phyloP scores from a whole-genome alignment of 306 rosid genomes.

The Ceratonia siliqua region DNA sequence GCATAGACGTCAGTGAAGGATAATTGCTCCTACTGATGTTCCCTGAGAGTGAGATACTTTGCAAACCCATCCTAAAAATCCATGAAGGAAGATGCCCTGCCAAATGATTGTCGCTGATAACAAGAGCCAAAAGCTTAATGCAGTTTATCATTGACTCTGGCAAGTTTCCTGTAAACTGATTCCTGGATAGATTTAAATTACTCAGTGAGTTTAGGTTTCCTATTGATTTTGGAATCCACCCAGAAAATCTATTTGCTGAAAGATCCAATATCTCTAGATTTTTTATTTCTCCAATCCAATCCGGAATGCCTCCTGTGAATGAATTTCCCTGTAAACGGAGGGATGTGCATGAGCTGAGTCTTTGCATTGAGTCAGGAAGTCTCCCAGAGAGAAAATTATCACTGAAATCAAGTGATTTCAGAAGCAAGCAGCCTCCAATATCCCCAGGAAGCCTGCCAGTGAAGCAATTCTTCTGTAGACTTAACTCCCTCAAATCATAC shows the following conservation, averaged over 20 bases:
- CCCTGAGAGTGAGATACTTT: constrained; percentile 41
- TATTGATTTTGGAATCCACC: constrained; percentile 70
- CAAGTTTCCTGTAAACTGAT: constrained; percentile 66
- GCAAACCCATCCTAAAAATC: constrained; percentile 56
- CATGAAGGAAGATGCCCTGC: constrained; percentile 66
- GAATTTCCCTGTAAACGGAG: constrained; percentile 70
- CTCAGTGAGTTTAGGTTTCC: constrained; percentile 64
- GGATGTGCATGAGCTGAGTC: constrained; percentile 62
- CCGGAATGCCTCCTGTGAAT: constrained; percentile 63
- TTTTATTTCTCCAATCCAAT: constrained; percentile 83
- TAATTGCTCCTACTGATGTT: constrained; percentile 30
- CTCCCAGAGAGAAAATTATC: constrained; percentile 63
- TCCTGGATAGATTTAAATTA: constrained; percentile 66
- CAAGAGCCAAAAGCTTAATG: constrained; percentile 58
- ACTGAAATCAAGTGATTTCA: constrained; percentile 73
- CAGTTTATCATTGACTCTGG: constrained; percentile 70
- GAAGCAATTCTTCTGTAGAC: constrained; percentile 59
- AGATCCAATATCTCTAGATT: constrained; percentile 67
- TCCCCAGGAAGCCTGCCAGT: constrained; percentile 64
- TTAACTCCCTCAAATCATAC: constrained; percentile 60
- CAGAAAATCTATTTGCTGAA: constrained; percentile 69
- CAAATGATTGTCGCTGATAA: constrained; percentile 72
- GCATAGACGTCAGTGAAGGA: constrained; percentile 39
- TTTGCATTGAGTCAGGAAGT: constrained; percentile 71
- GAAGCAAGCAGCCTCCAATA: constrained; percentile 65